Percentiles rank a stretch among this genome's conserved stretches.
phyloP scores from a whole-genome alignment of 306 rosid species.

The Corylus heterophylla region DNA sequence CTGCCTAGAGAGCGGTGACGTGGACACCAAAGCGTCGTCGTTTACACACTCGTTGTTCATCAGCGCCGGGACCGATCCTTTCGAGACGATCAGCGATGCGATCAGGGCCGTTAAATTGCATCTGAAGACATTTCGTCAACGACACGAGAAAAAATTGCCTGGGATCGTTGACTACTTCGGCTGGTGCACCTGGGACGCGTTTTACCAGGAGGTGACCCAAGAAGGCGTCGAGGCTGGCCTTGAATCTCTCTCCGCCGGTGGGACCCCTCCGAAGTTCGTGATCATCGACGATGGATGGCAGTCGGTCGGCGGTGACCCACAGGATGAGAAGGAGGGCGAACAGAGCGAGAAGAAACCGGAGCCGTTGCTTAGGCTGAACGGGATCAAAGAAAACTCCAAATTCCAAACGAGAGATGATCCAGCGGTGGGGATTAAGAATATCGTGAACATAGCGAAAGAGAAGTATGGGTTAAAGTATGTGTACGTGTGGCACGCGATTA shows the following conservation, averaged over 20 bases:
- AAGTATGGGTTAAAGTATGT: slow-evolving; percentile 64
- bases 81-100: slow-evolving; percentile 54
- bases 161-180: slow-evolving; percentile 71
- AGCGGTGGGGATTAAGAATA: slow-evolving; percentile 51
- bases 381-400: slow-evolving; percentile 69
- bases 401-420: slow-evolving; percentile 61
- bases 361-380: slow-evolving; percentile 51
- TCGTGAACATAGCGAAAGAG: slow-evolving; percentile 63
- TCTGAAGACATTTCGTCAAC: slow-evolving; percentile 65
- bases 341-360: background rate
- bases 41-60: slow-evolving; percentile 55
- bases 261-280: slow-evolving; percentile 77
- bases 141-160: slow-evolving; percentile 86
- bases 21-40: slow-evolving; percentile 58
- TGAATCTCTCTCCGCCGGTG: slow-evolving; percentile 53
- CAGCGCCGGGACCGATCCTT: slow-evolving; percentile 79
- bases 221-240: slow-evolving; percentile 81
- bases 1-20: slow-evolving; percentile 84
- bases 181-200: slow-evolving; percentile 98
- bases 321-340: slow-evolving; percentile 8
- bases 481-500: slow-evolving; percentile 94
- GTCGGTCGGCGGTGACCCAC: slow-evolving; percentile 50
- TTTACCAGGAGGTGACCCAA: slow-evolving; percentile 79
- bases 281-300: slow-evolving; percentile 97
- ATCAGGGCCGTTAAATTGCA: slow-evolving; percentile 53